These are phyloP conservation scores for Boletellus sp. DNA, from an alignment of 1,284 basidiomycete genomes.

Conservation along the genomic window DNA sequence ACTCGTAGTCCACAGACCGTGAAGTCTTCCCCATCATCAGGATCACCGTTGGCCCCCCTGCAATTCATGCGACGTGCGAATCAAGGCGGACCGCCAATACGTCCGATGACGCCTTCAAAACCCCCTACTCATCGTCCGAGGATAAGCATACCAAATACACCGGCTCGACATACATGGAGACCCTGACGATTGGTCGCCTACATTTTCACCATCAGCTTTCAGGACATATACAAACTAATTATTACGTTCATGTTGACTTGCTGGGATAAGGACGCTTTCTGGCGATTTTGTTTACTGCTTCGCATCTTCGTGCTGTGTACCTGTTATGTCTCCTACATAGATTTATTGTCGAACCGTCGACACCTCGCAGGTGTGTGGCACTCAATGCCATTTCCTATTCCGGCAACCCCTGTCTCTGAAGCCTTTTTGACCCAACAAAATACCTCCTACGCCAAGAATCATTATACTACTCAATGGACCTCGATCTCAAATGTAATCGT, in stretches of 20 bases:
- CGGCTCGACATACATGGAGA: constrained; percentile 36
- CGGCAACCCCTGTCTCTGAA: constrained; percentile 3
- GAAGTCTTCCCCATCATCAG: constrained; percentile 43
- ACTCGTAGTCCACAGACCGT: constrained; percentile 45
- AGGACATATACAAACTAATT: constrained; percentile 26
- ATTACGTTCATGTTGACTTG: constrained; percentile 31
- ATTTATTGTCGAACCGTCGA: constrained; percentile 6
- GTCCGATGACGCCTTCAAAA: constrained; percentile 44
- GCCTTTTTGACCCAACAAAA: background rate
- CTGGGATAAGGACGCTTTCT: constrained; percentile 26
- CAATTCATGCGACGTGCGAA: constrained; percentile 57
- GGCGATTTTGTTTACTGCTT: constrained; percentile 23
- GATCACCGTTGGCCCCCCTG: constrained; percentile 51
- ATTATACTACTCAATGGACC: constrained; percentile 35
- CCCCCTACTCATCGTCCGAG: constrained; percentile 32
- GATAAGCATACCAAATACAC: constrained; percentile 33
- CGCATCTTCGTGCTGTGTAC: constrained; percentile 27
- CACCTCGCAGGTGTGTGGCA: no score
- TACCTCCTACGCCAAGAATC: background rate
- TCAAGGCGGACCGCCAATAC: constrained; percentile 34
- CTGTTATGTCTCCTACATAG: constrained; percentile 18
- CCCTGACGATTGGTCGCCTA: constrained; percentile 23
- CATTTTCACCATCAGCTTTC: constrained; percentile 14
- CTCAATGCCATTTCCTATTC: constrained; percentile 7
- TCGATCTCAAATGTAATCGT: constrained; percentile 68